Percentiles rank a stretch among this genome's conserved stretches.
Evolutionary conservation across 495 filamentous ascomycete genomes (phyloP).

Genomic region (Podospora pseudopauciseta): DNA sequence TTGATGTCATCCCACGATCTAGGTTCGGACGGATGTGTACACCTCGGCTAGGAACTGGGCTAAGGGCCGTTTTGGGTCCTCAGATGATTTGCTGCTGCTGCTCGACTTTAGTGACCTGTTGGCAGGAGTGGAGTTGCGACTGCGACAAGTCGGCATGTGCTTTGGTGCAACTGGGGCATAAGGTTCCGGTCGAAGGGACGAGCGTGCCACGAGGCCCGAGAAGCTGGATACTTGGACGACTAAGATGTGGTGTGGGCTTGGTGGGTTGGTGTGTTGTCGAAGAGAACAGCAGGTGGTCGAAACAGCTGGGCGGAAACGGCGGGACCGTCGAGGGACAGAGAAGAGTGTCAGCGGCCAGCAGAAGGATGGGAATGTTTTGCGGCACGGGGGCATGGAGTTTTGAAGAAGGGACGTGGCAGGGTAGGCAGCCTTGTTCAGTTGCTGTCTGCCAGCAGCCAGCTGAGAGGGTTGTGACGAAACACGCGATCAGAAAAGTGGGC

Average conservation of each 20-base stretch:
- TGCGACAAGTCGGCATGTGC: conserved; percentile 1
- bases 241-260: background rate
- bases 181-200: background rate
- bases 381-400: conserved; percentile 4
- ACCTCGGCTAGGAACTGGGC: conserved; percentile 12
- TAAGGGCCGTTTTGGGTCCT: conserved; percentile 17
- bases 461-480: conserved; percentile 22
- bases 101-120: conserved; percentile 1
- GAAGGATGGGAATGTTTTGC: conserved; percentile 6
- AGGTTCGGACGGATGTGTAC: background rate
- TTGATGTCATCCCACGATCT: conserved; percentile 23
- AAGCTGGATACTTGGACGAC: background rate
- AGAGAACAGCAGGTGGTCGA: background rate
- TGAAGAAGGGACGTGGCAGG: conserved; percentile 6
- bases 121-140: conserved; percentile 7
- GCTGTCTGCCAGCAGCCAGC: conserved; percentile 1
- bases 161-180: background rate
- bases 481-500: conserved; percentile 19
- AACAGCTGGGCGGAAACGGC: background rate
- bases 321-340: background rate
- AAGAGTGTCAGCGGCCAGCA: background rate
- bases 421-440: conserved; percentile 12
- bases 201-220: background rate
- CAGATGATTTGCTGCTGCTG: conserved; percentile 3
- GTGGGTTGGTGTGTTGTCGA: background rate